Percentiles rank a stretch among this genome's conserved stretches.
These are phyloP conservation scores for Helichrysum umbraculigerum DNA, from an alignment of 129 eudicot genomes.

Conservation along the genomic window DNA sequence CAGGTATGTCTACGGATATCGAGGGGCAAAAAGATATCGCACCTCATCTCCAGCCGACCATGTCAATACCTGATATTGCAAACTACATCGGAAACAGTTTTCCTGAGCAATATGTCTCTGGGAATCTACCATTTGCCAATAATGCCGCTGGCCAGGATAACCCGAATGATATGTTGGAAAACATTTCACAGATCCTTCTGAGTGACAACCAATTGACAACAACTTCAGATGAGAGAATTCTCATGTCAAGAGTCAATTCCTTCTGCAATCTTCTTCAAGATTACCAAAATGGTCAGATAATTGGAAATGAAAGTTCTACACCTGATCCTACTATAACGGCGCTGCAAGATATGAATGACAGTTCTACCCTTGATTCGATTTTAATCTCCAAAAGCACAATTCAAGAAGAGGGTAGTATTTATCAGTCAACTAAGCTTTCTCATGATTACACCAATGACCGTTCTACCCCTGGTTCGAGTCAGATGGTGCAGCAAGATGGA, in stretches of 20 bases:
- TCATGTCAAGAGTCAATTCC: constrained; percentile 79
- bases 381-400: neutral
- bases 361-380: constrained; percentile 19
- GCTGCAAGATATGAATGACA: constrained; percentile 9
- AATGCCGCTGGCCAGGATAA: constrained; percentile 38
- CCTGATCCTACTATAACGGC: constrained; percentile 9
- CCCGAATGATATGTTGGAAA: constrained; percentile 40
- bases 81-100: constrained; percentile 50
- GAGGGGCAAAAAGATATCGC: constrained; percentile 31
- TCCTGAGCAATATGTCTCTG: constrained; percentile 36
- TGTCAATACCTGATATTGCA: constrained; percentile 60
- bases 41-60: constrained; percentile 45
- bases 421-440: neutral
- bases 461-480: constrained; percentile 29
- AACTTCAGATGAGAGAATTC: constrained; percentile 64
- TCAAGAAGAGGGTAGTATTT: constrained; percentile 14
- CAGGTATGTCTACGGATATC: constrained; percentile 34
- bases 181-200: constrained; percentile 56
- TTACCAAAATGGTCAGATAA: constrained; percentile 40
- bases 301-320: constrained; percentile 18
- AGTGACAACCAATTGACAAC: constrained; percentile 47
- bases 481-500: constrained; percentile 26
- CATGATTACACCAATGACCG: constrained; percentile 1
- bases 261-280: constrained; percentile 73
- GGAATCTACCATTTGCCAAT: constrained; percentile 34